These are phyloP conservation scores for Podosphaera leucotricha DNA, from an alignment of 2,329 filamentous ascomycete genomes.

Conservation along the genomic window DNA sequence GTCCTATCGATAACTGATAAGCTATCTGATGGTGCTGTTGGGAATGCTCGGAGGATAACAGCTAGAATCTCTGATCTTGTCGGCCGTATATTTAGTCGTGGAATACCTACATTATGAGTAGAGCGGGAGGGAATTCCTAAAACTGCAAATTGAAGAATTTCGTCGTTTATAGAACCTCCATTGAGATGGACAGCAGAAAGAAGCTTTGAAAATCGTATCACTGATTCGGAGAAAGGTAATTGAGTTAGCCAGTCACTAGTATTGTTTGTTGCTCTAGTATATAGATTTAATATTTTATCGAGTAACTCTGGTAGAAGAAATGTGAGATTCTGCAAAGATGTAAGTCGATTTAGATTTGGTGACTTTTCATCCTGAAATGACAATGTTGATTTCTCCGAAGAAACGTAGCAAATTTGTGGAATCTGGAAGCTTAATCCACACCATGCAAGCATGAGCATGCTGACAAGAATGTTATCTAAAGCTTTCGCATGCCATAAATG, in stretches of 20 bases:
- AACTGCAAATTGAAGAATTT: conserved; percentile 40
- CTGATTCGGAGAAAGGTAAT: conserved; percentile 46
- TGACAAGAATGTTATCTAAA: conserved; percentile 65
- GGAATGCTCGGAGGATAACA: conserved; percentile 46
- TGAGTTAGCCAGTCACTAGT: conserved; percentile 46
- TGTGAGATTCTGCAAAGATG: conserved; percentile 27
- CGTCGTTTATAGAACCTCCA: conserved; percentile 35
- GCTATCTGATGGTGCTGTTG: conserved; percentile 37
- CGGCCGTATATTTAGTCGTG: conserved; percentile 31
- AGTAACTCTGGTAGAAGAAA: conserved; percentile 46
- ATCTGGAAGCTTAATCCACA: conserved; percentile 62
- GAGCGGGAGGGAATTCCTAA: conserved; percentile 32
- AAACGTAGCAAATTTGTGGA: conserved; percentile 26
- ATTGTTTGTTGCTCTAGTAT: conserved; percentile 38
- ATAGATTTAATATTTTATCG: conserved; percentile 51
- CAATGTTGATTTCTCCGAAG: conserved; percentile 13
- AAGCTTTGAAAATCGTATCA: conserved; percentile 49
- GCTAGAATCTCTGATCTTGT: conserved; percentile 39
- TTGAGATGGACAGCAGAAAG: conserved; percentile 42
- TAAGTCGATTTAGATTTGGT: conserved; percentile 13
- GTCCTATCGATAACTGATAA: conserved; percentile 55
- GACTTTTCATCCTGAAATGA: conserved; percentile 12
- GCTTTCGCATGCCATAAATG: conserved; percentile 97
- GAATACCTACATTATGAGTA: conserved; percentile 21
- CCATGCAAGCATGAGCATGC: conserved; percentile 66